These are phyloP conservation scores for Geum urbanum DNA, from an alignment of 306 rosid genomes.

Conservation along the genomic window DNA sequence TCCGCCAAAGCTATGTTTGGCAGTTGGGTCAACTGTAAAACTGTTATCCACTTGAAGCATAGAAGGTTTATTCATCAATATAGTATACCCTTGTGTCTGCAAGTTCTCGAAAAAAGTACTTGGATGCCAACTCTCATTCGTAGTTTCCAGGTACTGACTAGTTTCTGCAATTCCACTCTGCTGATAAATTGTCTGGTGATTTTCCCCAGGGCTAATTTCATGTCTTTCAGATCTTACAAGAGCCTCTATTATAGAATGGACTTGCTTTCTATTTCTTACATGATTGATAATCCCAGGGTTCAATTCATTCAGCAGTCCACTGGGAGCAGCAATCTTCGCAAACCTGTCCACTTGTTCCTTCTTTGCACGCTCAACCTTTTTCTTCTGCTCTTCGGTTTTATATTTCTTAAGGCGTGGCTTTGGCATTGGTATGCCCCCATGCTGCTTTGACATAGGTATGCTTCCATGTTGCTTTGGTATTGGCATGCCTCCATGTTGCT, in stretches of 20 bases:
- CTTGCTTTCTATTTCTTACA: constrained; percentile 91
- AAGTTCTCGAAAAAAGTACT: constrained; percentile 28
- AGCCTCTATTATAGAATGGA: constrained; percentile 83
- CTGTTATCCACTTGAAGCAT: constrained; percentile 34
- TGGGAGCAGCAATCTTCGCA: constrained; percentile 92
- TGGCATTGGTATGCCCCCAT: constrained; percentile 84
- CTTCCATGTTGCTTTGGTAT: constrained; percentile 32
- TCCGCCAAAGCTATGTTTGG: constrained; percentile 34
- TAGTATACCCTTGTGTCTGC: constrained; percentile 39
- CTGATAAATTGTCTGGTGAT: constrained; percentile 43
- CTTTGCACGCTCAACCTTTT: constrained; percentile 80
- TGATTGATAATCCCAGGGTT: constrained; percentile 98
- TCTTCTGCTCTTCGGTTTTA: constrained; percentile 58
- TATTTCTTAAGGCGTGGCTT: constrained; percentile 72
- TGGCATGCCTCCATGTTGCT: constrained; percentile 48
- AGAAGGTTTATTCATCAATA: constrained; percentile 31
- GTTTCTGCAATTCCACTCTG: constrained; percentile 34
- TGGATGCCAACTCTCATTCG: constrained; percentile 32
- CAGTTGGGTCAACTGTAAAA: constrained; percentile 28
- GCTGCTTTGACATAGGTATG: constrained; percentile 20
- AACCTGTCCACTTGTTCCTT: constrained; percentile 78
- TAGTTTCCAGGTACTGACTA: constrained; percentile 37
- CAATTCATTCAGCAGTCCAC: constrained; percentile 87
- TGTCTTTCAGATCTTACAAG: constrained; percentile 72
- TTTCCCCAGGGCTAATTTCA: constrained; percentile 43